Evolutionary conservation across 352 stramenopile species (phyloP), one percentile per base, ranked within the genome.

Genomic region (Pelagophyceae sp.): DNA sequence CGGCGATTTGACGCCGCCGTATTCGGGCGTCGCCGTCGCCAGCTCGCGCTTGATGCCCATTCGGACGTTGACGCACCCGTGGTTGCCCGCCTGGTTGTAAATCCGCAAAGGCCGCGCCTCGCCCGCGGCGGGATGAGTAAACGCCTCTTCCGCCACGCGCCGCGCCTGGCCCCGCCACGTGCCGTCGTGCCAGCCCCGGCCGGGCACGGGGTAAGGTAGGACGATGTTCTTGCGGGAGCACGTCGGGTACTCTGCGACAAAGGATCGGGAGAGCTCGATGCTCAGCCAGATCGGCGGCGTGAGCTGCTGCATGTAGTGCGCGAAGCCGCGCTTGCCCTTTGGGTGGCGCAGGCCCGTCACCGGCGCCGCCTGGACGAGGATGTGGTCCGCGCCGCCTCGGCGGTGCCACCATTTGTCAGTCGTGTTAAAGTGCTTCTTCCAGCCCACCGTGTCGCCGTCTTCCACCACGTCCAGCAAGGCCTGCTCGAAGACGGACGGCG

Each of bases 101-200:
- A 31, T n/a, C 2, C 5, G 2, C 11, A 58, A 27, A 1, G 67
- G 33, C 27, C 23, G 1, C 11, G 11, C 33, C 11, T 11, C 11
- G 45, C 11, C 11, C 11, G 45, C 45, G 45, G 11, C 45, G 45
- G 11, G 11, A 23, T 23, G 45, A 23, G 45, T 54, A 15, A 71
- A 71, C 3, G 25, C 3, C 3, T 3, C 3, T 1, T 15, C 3
- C 33, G 29, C 29, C 15, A 31, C 61, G 23, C 31, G 29, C 3
- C 2, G 2, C 67, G 67, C 67, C 27, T 58, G 15, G 67, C 25
- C 1, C 35, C 33, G 17, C 67, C 67, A 74, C 33, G 37, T 29
- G 29, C 81, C 81, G 80, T 85, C 82, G 72, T 82, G 83, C 77
- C 77, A 83, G 5, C 72, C 38, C 40, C 80, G 77, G 60, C 83